A percentile compares a stretch with the other conserved stretches of the same genome.
Evolutionary conservation across 2,329 filamentous ascomycete species (phyloP).

Genomic region (Catunica adiposa): DNA sequence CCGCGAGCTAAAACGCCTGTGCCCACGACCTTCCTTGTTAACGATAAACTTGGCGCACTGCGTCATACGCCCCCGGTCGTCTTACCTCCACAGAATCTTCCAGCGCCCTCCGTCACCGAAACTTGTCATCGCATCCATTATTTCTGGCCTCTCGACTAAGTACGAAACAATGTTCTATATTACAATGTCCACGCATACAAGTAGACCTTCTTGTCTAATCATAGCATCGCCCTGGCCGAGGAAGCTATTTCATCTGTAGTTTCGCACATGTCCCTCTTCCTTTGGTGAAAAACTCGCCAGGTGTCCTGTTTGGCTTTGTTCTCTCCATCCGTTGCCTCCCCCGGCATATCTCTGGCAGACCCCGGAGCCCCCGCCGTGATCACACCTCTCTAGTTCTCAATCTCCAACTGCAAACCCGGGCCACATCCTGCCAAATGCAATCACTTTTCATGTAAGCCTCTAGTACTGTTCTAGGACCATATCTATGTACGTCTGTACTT

Average conservation of each 20-base stretch:
- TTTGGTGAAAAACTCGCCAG: neutral
- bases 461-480: no score
- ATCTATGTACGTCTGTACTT: no score
- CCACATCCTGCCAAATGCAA: neutral
- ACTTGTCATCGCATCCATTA: neutral
- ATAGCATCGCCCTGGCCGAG: no score
- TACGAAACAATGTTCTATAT: no score
- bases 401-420: neutral
- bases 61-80: neutral
- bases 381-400: neutral
- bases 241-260: no score
- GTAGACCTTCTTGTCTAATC: no score
- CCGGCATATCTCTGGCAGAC: neutral
- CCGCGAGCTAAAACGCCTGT: conserved; percentile 6
- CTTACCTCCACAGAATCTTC: conserved; percentile 1
- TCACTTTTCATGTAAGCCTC: neutral
- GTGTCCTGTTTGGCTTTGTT: neutral
- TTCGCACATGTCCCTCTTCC: no score
- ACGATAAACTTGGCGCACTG: conserved; percentile 4
- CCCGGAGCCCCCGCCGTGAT: neutral
- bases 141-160: neutral
- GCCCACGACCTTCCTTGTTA: conserved; percentile 2
- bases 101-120: neutral
- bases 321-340: neutral
- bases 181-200: no score